Evolutionary conservation across 495 filamentous ascomycete genomes (phyloP).

Genomic region (Clohesyomyces aquaticus): DNA sequence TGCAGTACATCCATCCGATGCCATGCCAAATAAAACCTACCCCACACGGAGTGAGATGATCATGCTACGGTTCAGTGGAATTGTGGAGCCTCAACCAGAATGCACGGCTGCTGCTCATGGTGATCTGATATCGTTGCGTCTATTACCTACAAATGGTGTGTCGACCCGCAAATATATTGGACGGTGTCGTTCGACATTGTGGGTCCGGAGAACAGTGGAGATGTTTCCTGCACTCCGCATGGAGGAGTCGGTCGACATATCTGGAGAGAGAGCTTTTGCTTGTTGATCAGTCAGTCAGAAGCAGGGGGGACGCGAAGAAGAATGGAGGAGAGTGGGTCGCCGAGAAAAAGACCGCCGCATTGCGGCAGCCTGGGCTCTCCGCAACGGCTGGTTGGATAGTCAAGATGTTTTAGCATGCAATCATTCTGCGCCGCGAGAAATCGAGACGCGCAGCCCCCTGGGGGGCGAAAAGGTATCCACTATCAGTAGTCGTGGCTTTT

Average conservation of each 20-base stretch:
- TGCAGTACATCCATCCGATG: too few relatives aligned
- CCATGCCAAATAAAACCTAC: too few relatives aligned
- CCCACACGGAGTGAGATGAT: too few relatives aligned
- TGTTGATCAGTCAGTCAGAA: background rate
- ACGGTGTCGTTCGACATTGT: too few relatives aligned
- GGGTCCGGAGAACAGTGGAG: conserved; percentile 17
- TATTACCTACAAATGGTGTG: too few relatives aligned
- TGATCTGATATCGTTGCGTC: too few relatives aligned
- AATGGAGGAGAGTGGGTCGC: background rate
- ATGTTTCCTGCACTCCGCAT: background rate
- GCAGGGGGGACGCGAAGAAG: background rate
- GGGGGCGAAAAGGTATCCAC: background rate
- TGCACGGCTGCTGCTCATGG: too few relatives aligned
- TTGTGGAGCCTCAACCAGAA: too few relatives aligned
- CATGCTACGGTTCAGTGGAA: too few relatives aligned
- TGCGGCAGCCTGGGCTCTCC: background rate
- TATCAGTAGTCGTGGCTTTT: background rate
- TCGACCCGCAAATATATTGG: too few relatives aligned
- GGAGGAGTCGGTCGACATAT: background rate
- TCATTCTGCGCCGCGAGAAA: too few relatives aligned
- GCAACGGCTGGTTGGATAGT: background rate
- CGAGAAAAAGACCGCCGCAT: background rate
- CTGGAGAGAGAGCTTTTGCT: background rate
- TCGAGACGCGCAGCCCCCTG: background rate
- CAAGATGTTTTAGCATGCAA: background rate